Conservation (phyloP, 345 rosid species). For the Ceriops zippeliana region DNA sequence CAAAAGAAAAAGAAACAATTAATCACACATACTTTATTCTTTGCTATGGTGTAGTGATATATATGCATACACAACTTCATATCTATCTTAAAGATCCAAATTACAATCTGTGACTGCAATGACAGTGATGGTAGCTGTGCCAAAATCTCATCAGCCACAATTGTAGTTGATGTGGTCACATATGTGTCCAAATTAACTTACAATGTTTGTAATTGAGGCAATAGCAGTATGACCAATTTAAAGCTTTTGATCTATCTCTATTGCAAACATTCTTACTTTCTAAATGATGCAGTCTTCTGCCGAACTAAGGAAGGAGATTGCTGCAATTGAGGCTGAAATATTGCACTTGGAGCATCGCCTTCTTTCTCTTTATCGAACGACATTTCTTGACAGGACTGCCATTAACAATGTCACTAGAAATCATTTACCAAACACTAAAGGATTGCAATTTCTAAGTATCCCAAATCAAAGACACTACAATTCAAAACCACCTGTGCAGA, state of each 20-base stretch:
- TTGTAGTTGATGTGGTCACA: too few species aligned
- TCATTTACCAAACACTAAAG: slow-evolving; percentile 21
- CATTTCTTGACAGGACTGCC: slow-evolving; percentile 50
- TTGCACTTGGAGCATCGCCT: slow-evolving; percentile 59
- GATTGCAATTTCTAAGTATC: slow-evolving; percentile 23
- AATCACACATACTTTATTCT: too few species aligned
- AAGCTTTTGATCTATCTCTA: too few species aligned
- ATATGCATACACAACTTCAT: too few species aligned
- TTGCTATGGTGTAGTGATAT: too few species aligned
- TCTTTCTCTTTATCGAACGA: slow-evolving; percentile 66
- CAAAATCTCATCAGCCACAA: too few species aligned
- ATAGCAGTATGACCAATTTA: not conserved
- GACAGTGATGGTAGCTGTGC: too few species aligned
- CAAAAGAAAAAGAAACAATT: too few species aligned
- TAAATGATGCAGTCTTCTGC: slow-evolving; percentile 46
- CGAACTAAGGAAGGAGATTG: slow-evolving; percentile 66
- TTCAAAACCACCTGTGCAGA: slow-evolving; percentile 27
- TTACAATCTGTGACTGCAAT: too few species aligned
- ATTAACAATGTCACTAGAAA: slow-evolving; percentile 24
- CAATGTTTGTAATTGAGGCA: too few species aligned
- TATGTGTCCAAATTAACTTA: too few species aligned
- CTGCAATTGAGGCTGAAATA: slow-evolving; percentile 62
- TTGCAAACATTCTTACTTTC: not conserved
- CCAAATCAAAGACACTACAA: slow-evolving; percentile 25
- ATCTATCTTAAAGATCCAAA: too few species aligned